Conservation (phyloP, 192 early-diverging fungal genomes). For the Dissophora globulifera region DNA sequence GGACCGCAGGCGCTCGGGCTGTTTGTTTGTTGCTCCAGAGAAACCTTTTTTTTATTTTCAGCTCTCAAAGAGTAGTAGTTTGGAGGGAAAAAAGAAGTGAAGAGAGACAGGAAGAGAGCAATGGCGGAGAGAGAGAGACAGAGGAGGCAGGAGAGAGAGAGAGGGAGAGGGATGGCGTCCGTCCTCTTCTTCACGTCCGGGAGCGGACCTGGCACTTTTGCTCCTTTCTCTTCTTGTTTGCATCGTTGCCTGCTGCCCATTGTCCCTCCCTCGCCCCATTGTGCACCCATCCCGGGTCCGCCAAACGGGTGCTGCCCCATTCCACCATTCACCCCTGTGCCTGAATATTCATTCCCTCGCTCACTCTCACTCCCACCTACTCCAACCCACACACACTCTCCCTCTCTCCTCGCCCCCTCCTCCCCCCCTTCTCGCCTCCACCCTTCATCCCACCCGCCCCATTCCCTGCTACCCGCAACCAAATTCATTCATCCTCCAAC, state of each 20-base stretch:
- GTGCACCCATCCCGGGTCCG: not conserved
- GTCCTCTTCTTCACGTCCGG: no score
- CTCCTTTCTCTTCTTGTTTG: conserved; percentile 1
- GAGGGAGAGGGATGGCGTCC: no score
- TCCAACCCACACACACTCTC: not conserved
- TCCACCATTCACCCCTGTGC: not conserved
- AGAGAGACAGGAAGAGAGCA: no score
- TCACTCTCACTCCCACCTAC: not conserved
- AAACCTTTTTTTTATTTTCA: no score
- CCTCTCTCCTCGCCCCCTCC: not conserved
- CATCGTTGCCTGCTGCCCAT: conserved; percentile 2
- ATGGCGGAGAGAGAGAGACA: no score
- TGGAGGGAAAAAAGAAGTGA: no score
- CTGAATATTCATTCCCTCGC: not conserved
- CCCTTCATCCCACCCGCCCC: not conserved
- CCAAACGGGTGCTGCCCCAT: not conserved
- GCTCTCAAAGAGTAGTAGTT: no score
- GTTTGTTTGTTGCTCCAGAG: no score
- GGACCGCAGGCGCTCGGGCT: no score
- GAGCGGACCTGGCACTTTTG: not conserved
- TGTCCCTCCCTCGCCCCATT: not conserved
- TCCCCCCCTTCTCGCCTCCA: not conserved
- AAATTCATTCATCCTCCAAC: not conserved
- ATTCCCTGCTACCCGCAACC: not conserved
- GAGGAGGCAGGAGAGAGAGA: no score